Base-by-base conservation (phyloP, 2,329 filamentous ascomycete species). In the Xylaria sp. region DNA sequence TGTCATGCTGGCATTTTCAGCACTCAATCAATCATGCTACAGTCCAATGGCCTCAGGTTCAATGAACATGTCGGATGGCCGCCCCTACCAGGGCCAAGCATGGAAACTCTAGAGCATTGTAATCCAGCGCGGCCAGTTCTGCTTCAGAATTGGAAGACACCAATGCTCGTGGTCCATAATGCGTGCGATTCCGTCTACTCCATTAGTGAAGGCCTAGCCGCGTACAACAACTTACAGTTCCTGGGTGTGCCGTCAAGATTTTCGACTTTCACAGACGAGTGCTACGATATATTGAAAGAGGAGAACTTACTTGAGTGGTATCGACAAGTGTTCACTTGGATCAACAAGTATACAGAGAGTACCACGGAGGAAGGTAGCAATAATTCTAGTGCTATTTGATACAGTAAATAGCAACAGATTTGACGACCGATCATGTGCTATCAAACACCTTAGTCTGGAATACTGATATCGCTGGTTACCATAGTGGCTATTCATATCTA, bases 101-200 rank as follows among this genome's bases (percentile, higher is more conserved):
- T 79, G 20, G 80, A 82, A 9, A 82, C 83, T 66, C 81, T 86
- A 62, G 81, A 84, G n/a, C 80, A 81, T 59, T 88, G 81, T 79
- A 86, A 87, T 68, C 85, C 86, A 0, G 79, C 84, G 2, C 80
- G 82, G 1, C 76, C 79, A 1, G 77, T 81, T 58, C 79, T 84
- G 15, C 81, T 88, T 54, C 75, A 83, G 17, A 84, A 91, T 66
- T 94, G 91, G 71, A 81, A 80, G 15, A 80, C 91, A 1, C 92
- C 92, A 6, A 90, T 92, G 73, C 83, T 94, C 46, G 85, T 94
- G 67, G 89, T 94, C 46, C 92, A 93, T 80, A 90, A 86, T 71
- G 89, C 90, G 71, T 83, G 88, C 51, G 92, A 94, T 76, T 93
- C 90, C 73, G 84, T 91, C 6, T 78, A 74, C 61, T 77, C 80